These are phyloP conservation scores for Hippophae gyantsensis DNA, from an alignment of 306 rosid genomes.

Conservation along the genomic window DNA sequence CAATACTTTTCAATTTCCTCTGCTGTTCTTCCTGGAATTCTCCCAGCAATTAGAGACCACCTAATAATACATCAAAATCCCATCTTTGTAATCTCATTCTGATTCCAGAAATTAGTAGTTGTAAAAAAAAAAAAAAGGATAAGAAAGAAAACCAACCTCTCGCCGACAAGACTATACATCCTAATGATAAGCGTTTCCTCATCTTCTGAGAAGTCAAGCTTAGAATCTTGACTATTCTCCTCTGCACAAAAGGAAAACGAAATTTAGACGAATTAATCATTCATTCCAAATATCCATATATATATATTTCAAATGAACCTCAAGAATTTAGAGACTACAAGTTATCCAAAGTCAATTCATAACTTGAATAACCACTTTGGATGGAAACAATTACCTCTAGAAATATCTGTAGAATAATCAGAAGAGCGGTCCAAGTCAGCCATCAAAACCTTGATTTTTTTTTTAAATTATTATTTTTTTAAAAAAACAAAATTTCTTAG, in stretches of 20 bases:
- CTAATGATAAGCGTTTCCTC: conserved; percentile 72
- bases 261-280: too few relatives aligned
- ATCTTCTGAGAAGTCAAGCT: conserved; percentile 65
- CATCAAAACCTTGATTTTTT: conserved; percentile 17
- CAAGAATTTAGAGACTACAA: neutral
- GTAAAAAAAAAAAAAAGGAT: neutral
- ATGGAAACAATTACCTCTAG: conserved; percentile 43
- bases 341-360: neutral
- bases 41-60: conserved; percentile 93
- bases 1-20: conserved; percentile 84
- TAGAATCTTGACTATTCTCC: conserved; percentile 35
- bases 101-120: neutral
- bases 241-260: conserved; percentile 21
- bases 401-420: conserved; percentile 27
- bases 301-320: neutral
- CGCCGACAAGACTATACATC: conserved; percentile 86
- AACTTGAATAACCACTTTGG: too few relatives aligned
- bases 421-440: conserved; percentile 49
- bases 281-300: too few relatives aligned
- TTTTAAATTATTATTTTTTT: too few relatives aligned
- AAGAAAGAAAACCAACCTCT: conserved; percentile 39
- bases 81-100: conserved; percentile 1
- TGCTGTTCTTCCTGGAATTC: conserved; percentile 95
- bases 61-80: conserved; percentile 17
- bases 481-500: too few relatives aligned